These are phyloP conservation scores for Backusella tuberculispora DNA, from an alignment of 192 early-diverging fungal genomes.

Conservation along the genomic window DNA sequence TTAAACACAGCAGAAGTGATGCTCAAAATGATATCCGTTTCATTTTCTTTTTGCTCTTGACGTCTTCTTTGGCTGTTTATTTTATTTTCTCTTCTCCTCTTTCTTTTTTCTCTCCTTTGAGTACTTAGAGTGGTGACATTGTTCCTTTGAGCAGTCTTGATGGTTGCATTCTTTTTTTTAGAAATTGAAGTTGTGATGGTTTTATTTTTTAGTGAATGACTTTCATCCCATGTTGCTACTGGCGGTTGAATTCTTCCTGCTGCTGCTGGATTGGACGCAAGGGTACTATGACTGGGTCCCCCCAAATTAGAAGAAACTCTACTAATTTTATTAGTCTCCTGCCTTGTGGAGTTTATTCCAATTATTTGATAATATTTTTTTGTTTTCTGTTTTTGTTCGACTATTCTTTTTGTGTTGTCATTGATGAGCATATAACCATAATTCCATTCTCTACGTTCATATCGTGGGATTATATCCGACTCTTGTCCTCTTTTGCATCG, in stretches of 20 bases:
- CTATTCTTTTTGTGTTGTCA: background rate
- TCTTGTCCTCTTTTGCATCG: background rate
- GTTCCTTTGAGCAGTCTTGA: no score
- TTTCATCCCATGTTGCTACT: no score
- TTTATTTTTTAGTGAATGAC: no score
- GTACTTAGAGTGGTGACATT: background rate
- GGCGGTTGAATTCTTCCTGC: no score
- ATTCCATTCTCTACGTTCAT: background rate
- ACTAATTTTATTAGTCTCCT: no score
- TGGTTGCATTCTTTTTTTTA: no score
- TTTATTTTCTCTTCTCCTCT: background rate
- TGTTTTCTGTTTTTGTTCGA: background rate
- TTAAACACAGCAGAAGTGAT: background rate
- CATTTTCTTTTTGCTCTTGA: background rate
- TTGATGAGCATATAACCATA: background rate
- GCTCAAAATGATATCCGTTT: background rate
- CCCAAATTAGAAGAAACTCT: no score
- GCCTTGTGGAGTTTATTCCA: background rate
- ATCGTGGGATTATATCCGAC: background rate
- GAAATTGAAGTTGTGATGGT: no score
- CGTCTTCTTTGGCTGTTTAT: background rate
- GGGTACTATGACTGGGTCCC: no score
- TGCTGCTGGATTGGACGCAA: no score
- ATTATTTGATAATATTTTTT: background rate
- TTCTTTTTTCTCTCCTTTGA: background rate